A percentile compares a stretch with the other conserved stretches of the same genome.
phyloP scores from a whole-genome alignment of 257 asterid species.

The Solanum tarapatanum region DNA sequence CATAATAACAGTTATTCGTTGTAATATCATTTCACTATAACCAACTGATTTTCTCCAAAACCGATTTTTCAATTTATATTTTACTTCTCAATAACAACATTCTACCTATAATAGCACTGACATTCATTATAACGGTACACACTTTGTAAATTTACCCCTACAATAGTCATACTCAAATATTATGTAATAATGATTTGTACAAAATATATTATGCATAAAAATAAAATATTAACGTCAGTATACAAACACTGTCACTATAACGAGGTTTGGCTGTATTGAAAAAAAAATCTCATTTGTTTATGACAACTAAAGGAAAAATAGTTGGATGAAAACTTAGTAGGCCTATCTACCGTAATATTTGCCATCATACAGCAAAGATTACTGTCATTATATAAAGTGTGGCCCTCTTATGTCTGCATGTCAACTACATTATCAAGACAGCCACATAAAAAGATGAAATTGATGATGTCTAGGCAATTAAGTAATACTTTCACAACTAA shows the following conservation, averaged over 20 bases:
- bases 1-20: background rate
- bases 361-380: background rate
- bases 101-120: no score
- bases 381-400: background rate
- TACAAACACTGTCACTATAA: background rate
- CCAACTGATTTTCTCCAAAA: background rate
- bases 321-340: conserved; percentile 2
- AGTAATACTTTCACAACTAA: background rate
- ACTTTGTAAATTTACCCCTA: background rate
- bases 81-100: background rate
- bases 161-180: background rate
- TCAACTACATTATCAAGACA: conserved; percentile 4
- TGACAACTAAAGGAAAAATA: background rate
- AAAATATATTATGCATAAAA: background rate
- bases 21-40: background rate
- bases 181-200: background rate
- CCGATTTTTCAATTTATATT: background rate
- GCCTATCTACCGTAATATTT: background rate
- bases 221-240: background rate
- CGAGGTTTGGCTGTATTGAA: background rate
- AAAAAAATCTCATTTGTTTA: background rate
- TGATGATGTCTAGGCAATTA: background rate
- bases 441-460: background rate
- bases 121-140: background rate
- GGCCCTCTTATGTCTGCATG: background rate